Percentiles rank a stretch among this genome's conserved stretches.
These are phyloP conservation scores for Kodamaea sp. DNA, from an alignment of 1,139 yeast genomes.

Conservation along the genomic window DNA sequence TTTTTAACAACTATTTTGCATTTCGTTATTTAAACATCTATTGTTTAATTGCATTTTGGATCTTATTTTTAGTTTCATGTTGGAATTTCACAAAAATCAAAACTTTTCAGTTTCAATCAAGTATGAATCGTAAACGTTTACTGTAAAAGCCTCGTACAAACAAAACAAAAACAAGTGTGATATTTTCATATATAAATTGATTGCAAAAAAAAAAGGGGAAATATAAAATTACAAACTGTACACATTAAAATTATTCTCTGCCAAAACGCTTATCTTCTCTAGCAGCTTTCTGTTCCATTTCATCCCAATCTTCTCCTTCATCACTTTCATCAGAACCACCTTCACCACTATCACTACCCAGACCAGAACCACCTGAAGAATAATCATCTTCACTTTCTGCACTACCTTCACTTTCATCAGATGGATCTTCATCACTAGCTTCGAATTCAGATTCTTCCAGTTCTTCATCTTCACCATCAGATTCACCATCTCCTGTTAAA, in stretches of 20 bases:
- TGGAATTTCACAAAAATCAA: too few species aligned
- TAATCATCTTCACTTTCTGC: conserved; percentile 45
- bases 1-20: too few species aligned
- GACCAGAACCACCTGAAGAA: conserved; percentile 32
- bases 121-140: too few species aligned
- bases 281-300: conserved; percentile 67
- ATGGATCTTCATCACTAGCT: conserved; percentile 63
- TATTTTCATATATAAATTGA: too few species aligned
- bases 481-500: conserved; percentile 69
- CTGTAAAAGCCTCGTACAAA: too few species aligned
- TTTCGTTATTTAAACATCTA: too few species aligned
- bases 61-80: too few species aligned
- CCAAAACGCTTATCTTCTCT: conserved; percentile 36
- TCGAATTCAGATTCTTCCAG: conserved; percentile 60
- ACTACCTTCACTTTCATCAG: conserved; percentile 61
- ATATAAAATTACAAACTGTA: too few species aligned
- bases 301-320: conserved; percentile 75
- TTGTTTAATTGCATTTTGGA: too few species aligned
- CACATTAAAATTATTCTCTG: conserved; percentile 18
- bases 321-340: conserved; percentile 43
- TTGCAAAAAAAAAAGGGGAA: too few species aligned
- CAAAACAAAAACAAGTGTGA: too few species aligned
- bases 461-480: conserved; percentile 60
- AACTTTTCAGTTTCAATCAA: too few species aligned
- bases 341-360: conserved; percentile 42